Evolutionary conservation across 2,329 filamentous ascomycete species (phyloP), one percentile per base, ranked within the genome.

Genomic region (Aspergillus sp.): DNA sequence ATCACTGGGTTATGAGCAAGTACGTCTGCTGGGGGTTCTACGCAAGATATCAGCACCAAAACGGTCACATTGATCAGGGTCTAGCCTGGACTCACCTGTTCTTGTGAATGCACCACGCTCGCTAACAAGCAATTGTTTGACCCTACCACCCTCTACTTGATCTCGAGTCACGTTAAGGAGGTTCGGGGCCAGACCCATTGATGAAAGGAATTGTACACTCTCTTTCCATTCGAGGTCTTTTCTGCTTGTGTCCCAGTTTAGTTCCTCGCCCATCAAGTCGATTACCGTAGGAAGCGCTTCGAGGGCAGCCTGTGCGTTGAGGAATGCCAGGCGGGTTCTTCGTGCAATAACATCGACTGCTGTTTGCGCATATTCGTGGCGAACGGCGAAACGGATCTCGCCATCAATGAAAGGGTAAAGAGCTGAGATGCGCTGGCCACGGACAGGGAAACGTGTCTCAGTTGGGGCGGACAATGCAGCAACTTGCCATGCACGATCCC

Each of bases 401-500:
- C 92, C 92, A 68, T 97, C 93, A 24, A 97, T 86, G 74, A 95
- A 96, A 13, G 93, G 91, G 74, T 96, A 96, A 26, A 96, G 80
- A 15, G 83, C 76, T 3, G 89, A 89, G 61, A 97, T 89, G 61
- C 91, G 88, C 74, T 89, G 85, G 55, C 92, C 92, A 51, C 91
- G 84, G 32, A 92, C 88, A 3, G 93, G 92, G 81, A 92, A 96
- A 49, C 91, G 86, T 67, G 86, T 79, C 56, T 89, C 84, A 1
- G 91, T 96, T 0, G 90, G 87, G 15, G 83, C 81, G 66, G 89
- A 93, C 48, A 97, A 81, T 1, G 90, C 85, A 8, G 90, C 92
- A 20, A 97, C 91, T 15, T 89, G 89, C 93, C 93, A 97, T 18
- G 93, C 91, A 57, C 93, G 86, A 76, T 97, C 93, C 64, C 93